Conservation (phyloP, 306 rosid species). For the Mimosa bimucronata region DNA sequence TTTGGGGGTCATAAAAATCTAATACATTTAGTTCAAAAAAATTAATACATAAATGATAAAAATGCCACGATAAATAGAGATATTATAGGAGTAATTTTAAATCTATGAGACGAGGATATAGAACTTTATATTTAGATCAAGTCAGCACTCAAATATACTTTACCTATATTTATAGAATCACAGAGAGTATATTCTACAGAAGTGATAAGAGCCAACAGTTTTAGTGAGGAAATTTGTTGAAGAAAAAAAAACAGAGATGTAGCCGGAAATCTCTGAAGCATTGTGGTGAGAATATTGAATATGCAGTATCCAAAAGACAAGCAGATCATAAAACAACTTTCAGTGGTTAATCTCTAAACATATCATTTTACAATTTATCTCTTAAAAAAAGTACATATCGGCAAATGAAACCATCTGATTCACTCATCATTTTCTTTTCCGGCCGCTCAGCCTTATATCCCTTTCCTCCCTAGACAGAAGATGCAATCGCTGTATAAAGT, state of each 20-base stretch:
- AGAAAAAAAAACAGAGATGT: neutral
- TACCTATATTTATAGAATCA: no score
- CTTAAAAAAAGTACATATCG: slow-evolving; percentile 1
- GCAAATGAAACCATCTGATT: slow-evolving; percentile 17
- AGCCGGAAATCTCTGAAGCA: slow-evolving; percentile 17
- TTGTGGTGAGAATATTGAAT: neutral
- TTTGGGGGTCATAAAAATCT: no score
- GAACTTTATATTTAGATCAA: no score
- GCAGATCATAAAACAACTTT: slow-evolving; percentile 15
- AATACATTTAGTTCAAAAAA: no score
- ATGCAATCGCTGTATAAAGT: slow-evolving; percentile 13
- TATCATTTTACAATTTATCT: slow-evolving; percentile 13
- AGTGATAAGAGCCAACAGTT: neutral
- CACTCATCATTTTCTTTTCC: neutral
- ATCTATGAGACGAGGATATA: no score
- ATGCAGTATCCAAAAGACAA: slow-evolving; percentile 9
- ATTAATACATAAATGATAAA: no score
- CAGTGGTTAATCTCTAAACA: slow-evolving; percentile 5
- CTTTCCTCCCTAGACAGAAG: slow-evolving; percentile 4
- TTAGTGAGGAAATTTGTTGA: neutral
- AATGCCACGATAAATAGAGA: no score
- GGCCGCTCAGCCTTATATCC: neutral
- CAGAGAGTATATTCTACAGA: neutral
- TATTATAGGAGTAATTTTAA: no score
- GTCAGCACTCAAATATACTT: no score